phyloP scores from a whole-genome alignment of 768 basidiomycete species.

The Tulasnella sp. region DNA sequence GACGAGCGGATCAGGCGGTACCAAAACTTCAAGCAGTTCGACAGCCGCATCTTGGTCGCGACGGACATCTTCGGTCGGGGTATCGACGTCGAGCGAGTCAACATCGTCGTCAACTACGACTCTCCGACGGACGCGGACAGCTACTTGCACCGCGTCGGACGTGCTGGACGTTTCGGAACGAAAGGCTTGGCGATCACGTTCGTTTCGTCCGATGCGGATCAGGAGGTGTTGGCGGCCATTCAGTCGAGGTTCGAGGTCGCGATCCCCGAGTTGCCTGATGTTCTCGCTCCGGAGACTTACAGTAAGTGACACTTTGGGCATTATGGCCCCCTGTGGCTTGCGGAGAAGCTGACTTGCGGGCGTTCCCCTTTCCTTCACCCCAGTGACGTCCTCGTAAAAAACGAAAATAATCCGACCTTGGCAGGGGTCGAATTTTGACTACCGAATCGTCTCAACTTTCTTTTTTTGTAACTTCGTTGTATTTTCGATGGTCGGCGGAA shows the following conservation, averaged over 20 bases:
- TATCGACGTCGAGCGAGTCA: constrained; percentile 98
- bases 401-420: background rate
- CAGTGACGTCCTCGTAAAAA: constrained; percentile 12
- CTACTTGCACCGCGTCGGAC: constrained; percentile 96
- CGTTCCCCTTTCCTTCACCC: no score
- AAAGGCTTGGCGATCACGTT: constrained; percentile 99
- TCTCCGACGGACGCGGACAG: constrained; percentile 95
- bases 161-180: constrained; percentile 98
- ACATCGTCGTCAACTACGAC: constrained; percentile 99
- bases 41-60: constrained; percentile 97
- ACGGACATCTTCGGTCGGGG: constrained; percentile 99
- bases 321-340: background rate
- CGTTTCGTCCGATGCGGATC: constrained; percentile 83
- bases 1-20: constrained; percentile 98
- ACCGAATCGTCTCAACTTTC: background rate
- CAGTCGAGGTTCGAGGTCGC: constrained; percentile 97
- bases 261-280: constrained; percentile 87
- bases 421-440: background rate
- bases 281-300: constrained; percentile 90
- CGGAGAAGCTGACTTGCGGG: background rate
- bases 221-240: constrained; percentile 88
- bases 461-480: background rate
- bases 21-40: constrained; percentile 97
- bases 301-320: constrained; percentile 44
- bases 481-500: background rate